phyloP scores from a whole-genome alignment of 345 rosid species.

The Reutealis trisperma region DNA sequence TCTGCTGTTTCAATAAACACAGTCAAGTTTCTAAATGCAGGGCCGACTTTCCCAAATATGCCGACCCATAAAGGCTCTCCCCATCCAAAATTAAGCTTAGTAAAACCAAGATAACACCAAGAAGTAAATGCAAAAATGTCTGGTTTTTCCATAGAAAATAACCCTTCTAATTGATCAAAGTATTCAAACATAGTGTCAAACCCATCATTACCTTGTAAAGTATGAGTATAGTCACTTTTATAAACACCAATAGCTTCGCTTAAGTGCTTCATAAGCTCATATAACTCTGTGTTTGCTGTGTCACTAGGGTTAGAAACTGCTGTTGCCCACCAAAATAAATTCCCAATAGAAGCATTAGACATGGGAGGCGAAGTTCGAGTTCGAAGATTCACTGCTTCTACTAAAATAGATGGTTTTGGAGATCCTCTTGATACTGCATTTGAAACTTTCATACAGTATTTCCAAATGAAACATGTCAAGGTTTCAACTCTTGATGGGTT shows the following conservation, averaged over 20 bases:
- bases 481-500: neutral
- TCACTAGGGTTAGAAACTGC: neutral
- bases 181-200: constrained; percentile 13
- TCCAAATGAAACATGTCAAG: constrained; percentile 20
- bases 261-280: neutral
- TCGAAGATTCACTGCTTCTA: constrained; percentile 23
- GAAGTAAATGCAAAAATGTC: constrained; percentile 25
- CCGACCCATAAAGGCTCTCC: constrained; percentile 19
- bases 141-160: constrained; percentile 11
- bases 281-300: neutral
- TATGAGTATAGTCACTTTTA: constrained; percentile 8
- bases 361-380: constrained; percentile 1
- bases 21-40: constrained; percentile 16
- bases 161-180: constrained; percentile 1
- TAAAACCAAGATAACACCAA: constrained; percentile 23
- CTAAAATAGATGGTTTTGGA: constrained; percentile 12
- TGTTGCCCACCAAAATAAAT: constrained; percentile 8
- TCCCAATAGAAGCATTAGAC: neutral
- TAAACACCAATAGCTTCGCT: constrained; percentile 19
- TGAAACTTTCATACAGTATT: constrained; percentile 11
- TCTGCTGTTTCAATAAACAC: constrained; percentile 13
- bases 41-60: constrained; percentile 4
- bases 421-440: neutral
- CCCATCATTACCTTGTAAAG: constrained; percentile 23
- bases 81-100: constrained; percentile 23